Evolutionary conservation across 2,329 filamentous ascomycete genomes (phyloP), one percentile per base, ranked within the genome.

Genomic region (Cryphonectria parasitica): DNA sequence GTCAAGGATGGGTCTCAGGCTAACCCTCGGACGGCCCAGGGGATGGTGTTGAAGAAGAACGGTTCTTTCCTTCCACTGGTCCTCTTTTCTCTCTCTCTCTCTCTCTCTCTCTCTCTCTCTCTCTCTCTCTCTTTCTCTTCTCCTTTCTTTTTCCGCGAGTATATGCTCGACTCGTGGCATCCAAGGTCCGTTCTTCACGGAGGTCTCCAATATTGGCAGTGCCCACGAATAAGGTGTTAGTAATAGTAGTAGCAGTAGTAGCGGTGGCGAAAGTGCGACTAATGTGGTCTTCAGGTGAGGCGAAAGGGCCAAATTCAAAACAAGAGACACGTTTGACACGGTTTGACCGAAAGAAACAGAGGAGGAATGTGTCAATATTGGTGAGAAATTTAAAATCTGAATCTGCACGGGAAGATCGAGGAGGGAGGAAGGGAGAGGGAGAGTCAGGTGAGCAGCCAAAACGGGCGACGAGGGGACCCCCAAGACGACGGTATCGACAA

Each of bases 181-280:
- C 34, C 34, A 13, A 31, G 54, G 45, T 49, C 22, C 28, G 36
- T 34, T 36, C 56, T 13, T 13, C 7, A 36, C 56, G 56, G 15
- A 15, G 13, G 56, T 34, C 56, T 34, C 56, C 56, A 60, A 28
- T 22, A 25, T n/a, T 25, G 60, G 19, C 60, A 13, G 36, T 31
- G 61, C 36, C 58, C n/a, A 31, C 39, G 62, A 56, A 31, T 66
- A 49, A 31, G 45, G 41, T 61, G 63, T 34, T 34, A 41, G 58
- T 45, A 36, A 22, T 31, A 10, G 22, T 22, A 49, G 43, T 45
- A 45, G 43, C 4, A 41, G 34, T 39, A 10, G 36, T 39, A 39
- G 36, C 36, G 61, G 67, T 64, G 67, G 70, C 69, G 58, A 69
- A 64, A 56, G 39, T 49, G 25, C 69, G 45, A n/a, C 22, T 39